Base-by-base conservation (phyloP, 1,284 basidiomycete genomes). In the Pyrrhoderma lamaoense region DNA sequence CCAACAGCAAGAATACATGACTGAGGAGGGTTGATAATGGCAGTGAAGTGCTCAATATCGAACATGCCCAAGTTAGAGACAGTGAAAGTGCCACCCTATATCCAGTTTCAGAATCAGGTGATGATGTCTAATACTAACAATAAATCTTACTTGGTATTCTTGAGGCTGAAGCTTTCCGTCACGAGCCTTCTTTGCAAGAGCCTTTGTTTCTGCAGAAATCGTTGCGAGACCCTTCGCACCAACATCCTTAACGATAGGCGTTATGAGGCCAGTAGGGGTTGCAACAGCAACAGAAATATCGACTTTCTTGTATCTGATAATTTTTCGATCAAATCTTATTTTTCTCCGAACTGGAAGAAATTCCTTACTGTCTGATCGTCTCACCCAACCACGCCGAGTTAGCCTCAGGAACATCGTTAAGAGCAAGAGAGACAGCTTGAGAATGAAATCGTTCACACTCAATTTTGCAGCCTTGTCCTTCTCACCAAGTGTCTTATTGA, bases 1-100 rank as follows among this genome's bases (percentile, higher is more conserved):
- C 96, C 94, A 59, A 99, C 82, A 51, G 96, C 96, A 53, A 99
- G 84, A 65, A 99, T 99, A 70, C 93, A 97, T 56, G 90, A 90
- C 71, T 99, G 96, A 35, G 96, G 96, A 16, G 90, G 83, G 79
- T 99, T 99, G 80, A 99, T 97, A 73, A 99, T 99, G 47, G 96
- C 96, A 18, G 94, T 98, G 70, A 99, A 99, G 71, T 96, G 85
- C 53, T 83, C 82, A 62, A 95, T 80, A 60, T 92, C 95, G 65
- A 80, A 96, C 96, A 99, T 99, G 71, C 96, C 96, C 60, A 99
- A 79, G 74, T 99, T 99, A 59, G 96, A 99, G 67, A 99, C 93
- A 51, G 96, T 99, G 75, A 99, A 99, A 9, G 93, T 89, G 51
- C 96, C 96, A 58, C 96, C 96, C 86, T 93, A 43, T 42, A 47